Percentiles rank a stretch among this genome's conserved stretches.
These are phyloP conservation scores for Fibroporia radiculosa DNA, from an alignment of 768 basidiomycete species.

Conservation along the genomic window DNA sequence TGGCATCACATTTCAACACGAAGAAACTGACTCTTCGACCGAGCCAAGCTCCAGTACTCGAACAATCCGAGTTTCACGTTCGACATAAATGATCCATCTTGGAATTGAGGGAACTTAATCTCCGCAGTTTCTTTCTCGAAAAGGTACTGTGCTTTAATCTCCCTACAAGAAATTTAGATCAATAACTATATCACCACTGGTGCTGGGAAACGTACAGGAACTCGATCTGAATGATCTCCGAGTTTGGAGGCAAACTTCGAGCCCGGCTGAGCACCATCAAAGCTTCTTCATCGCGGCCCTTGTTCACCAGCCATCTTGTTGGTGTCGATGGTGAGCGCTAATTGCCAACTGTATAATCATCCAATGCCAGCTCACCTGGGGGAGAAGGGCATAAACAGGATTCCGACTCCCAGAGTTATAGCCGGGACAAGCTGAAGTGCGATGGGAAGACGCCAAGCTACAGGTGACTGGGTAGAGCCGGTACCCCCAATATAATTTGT, in stretches of 20 bases:
- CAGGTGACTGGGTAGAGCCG: constrained; percentile 45
- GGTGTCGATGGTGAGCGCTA: not conserved
- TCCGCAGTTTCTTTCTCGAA: constrained; percentile 62
- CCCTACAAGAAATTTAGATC: constrained; percentile 27
- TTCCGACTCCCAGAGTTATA: constrained; percentile 59
- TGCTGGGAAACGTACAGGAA: constrained; percentile 45
- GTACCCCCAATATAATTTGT: constrained; percentile 71
- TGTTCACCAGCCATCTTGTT: constrained; percentile 64
- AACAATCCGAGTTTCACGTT: constrained; percentile 54
- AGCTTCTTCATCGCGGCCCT: constrained; percentile 71
- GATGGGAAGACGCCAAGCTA: constrained; percentile 72
- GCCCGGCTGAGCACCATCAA: constrained; percentile 53
- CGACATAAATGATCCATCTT: constrained; percentile 50
- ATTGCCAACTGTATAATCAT: not conserved
- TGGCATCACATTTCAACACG: not conserved
- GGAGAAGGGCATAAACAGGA: constrained; percentile 74
- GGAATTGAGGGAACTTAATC: constrained; percentile 51
- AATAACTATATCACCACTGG: not conserved
- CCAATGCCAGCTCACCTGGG: constrained; percentile 45
- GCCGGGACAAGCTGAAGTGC: constrained; percentile 72
- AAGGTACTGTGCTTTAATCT: constrained; percentile 67
- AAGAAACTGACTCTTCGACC: constrained; percentile 32
- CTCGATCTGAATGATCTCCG: constrained; percentile 65
- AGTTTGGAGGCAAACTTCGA: constrained; percentile 45
- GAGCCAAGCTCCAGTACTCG: constrained; percentile 56